Evolutionary conservation across 2,329 filamentous ascomycete genomes (phyloP).

Genomic region (Plenodomus lindquistii): DNA sequence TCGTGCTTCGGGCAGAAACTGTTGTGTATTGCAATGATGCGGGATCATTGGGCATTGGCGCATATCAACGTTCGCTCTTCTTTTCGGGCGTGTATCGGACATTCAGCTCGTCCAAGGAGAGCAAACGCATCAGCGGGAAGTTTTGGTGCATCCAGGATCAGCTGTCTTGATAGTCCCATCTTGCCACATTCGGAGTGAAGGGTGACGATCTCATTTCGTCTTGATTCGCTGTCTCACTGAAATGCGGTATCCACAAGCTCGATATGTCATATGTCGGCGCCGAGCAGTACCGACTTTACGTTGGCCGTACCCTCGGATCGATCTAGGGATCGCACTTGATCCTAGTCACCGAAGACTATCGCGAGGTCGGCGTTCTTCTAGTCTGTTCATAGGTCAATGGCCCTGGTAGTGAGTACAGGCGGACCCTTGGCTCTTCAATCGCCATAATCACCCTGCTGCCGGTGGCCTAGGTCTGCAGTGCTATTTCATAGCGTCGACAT

Average conservation of each 20-base stretch:
- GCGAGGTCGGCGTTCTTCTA: slow-evolving; percentile 2
- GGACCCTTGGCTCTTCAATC: neutral
- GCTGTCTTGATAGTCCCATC: slow-evolving; percentile 3
- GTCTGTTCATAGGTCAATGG: slow-evolving; percentile 8
- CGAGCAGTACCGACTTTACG: slow-evolving; percentile 13
- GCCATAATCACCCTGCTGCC: slow-evolving; percentile 6
- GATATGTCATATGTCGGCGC: slow-evolving; percentile 30
- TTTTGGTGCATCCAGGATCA: slow-evolving; percentile 1
- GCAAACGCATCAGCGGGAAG: slow-evolving; percentile 2
- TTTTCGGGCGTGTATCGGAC: neutral
- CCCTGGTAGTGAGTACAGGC: neutral
- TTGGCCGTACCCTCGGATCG: slow-evolving; percentile 10
- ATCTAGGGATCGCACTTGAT: slow-evolving; percentile 7
- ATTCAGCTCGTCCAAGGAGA: neutral
- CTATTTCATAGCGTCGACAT: slow-evolving; percentile 7
- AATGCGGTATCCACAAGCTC: slow-evolving; percentile 12
- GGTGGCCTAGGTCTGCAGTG: slow-evolving; percentile 4
- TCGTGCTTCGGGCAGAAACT: too few species aligned
- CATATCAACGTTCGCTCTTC: too few species aligned
- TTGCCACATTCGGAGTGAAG: slow-evolving; percentile 3
- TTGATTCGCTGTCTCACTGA: slow-evolving; percentile 11
- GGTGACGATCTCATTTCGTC: slow-evolving; percentile 19
- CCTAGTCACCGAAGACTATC: slow-evolving; percentile 1
- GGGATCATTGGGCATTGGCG: too few species aligned
- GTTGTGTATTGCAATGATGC: too few species aligned